Evolutionary conservation across 2,329 filamentous ascomycete species (phyloP).

Genomic region (Penicillium corylophilum): DNA sequence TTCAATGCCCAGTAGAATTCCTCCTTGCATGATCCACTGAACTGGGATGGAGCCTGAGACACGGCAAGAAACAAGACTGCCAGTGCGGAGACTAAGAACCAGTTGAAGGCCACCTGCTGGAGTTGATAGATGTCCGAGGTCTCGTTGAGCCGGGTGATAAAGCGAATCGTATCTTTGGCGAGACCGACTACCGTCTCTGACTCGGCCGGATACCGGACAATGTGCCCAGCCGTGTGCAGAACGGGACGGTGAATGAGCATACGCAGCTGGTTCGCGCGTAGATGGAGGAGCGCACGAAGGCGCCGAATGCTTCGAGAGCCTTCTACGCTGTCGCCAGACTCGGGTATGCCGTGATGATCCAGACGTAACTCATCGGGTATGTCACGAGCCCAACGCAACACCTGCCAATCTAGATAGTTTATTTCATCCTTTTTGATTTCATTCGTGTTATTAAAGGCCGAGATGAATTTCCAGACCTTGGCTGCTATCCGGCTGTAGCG

Average conservation of each 20-base stretch:
- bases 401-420: constrained; percentile 75
- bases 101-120: constrained; percentile 65
- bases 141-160: constrained; percentile 60
- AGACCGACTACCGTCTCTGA: constrained; percentile 67
- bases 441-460: constrained; percentile 63
- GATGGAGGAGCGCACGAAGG: constrained; percentile 76
- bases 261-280: constrained; percentile 85
- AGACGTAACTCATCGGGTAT: constrained; percentile 65
- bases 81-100: constrained; percentile 62
- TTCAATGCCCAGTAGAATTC: constrained; percentile 67
- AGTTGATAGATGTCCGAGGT: constrained; percentile 62
- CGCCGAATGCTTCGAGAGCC: constrained; percentile 64
- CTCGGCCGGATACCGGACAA: constrained; percentile 69
- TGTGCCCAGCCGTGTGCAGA: constrained; percentile 70
- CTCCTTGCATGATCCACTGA: constrained; percentile 57
- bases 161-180: constrained; percentile 63
- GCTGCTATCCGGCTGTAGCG: constrained; percentile 77
- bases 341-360: constrained; percentile 51
- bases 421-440: constrained; percentile 73
- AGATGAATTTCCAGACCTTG: constrained; percentile 82
- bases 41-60: constrained; percentile 60
- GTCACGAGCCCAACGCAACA: constrained; percentile 76
- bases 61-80: constrained; percentile 64
- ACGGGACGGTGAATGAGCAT: constrained; percentile 86
- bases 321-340: constrained; percentile 41